These are phyloP conservation scores for Rubia peregrina DNA, from an alignment of 305 asterid genomes.

Conservation along the genomic window DNA sequence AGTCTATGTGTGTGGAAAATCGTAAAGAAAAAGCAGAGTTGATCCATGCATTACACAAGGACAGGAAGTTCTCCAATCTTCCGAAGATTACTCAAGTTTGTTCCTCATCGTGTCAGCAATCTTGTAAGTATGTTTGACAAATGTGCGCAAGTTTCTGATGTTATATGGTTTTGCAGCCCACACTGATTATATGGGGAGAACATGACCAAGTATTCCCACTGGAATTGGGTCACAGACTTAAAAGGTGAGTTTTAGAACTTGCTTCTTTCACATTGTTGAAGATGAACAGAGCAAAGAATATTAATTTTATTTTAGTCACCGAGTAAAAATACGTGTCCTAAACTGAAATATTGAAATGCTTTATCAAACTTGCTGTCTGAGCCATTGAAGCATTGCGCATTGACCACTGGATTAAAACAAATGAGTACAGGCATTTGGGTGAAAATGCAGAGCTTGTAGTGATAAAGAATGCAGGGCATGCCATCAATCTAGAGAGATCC, in stretches of 20 bases:
- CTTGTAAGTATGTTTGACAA: background rate
- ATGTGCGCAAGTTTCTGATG: constrained; percentile 9
- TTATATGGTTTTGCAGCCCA: constrained; percentile 36
- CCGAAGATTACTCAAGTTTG: constrained; percentile 66
- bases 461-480: constrained; percentile 71
- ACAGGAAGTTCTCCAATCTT: constrained; percentile 54
- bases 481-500: constrained; percentile 61
- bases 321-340: background rate
- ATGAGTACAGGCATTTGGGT: constrained; percentile 53
- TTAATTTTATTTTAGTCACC: background rate
- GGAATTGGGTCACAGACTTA: constrained; percentile 57
- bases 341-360: background rate
- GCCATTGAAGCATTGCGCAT: background rate
- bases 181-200: constrained; percentile 70
- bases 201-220: constrained; percentile 61
- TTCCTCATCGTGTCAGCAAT: constrained; percentile 1
- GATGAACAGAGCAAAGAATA: too few relatives aligned
- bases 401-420: background rate
- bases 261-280: background rate
- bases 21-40: constrained; percentile 63
- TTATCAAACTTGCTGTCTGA: background rate
- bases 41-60: constrained; percentile 53
- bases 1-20: constrained; percentile 71
- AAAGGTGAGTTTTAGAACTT: constrained; percentile 30
- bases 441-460: constrained; percentile 49